Evolutionary conservation across 345 rosid genomes (phyloP).

Genomic region (Dipteronia dyeriana): DNA sequence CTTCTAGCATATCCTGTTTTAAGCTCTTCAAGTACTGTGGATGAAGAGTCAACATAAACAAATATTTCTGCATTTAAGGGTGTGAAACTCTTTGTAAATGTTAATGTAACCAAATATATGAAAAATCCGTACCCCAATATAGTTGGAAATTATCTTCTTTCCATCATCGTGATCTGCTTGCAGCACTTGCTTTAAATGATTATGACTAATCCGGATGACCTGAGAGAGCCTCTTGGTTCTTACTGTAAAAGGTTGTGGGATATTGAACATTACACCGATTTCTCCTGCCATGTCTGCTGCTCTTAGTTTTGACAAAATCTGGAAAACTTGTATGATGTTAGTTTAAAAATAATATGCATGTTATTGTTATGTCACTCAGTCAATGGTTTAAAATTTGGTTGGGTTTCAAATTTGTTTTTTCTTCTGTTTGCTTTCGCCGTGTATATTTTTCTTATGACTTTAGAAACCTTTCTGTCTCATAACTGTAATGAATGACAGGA

Average conservation of each 20-base stretch:
- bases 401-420: background rate
- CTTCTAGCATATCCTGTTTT: slow-evolving; percentile 55
- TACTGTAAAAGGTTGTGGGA: slow-evolving; percentile 81
- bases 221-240: slow-evolving; percentile 87
- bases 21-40: slow-evolving; percentile 61
- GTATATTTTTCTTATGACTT: background rate
- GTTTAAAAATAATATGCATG: background rate
- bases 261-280: slow-evolving; percentile 84
- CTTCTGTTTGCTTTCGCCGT: background rate
- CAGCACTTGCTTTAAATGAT: slow-evolving; percentile 75
- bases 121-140: slow-evolving; percentile 45
- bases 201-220: slow-evolving; percentile 80
- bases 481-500: background rate
- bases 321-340: slow-evolving; percentile 21
- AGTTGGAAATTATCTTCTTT: slow-evolving; percentile 63
- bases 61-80: background rate
- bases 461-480: background rate
- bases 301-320: slow-evolving; percentile 70
- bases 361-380: background rate
- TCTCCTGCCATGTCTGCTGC: slow-evolving; percentile 84
- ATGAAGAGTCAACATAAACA: slow-evolving; percentile 16
- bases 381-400: background rate
- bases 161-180: slow-evolving; percentile 65
- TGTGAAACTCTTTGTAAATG: background rate
- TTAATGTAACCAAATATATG: background rate